Evolutionary conservation across 176 grass and related monocot genomes (phyloP).

Genomic region (Carex kokanica): DNA sequence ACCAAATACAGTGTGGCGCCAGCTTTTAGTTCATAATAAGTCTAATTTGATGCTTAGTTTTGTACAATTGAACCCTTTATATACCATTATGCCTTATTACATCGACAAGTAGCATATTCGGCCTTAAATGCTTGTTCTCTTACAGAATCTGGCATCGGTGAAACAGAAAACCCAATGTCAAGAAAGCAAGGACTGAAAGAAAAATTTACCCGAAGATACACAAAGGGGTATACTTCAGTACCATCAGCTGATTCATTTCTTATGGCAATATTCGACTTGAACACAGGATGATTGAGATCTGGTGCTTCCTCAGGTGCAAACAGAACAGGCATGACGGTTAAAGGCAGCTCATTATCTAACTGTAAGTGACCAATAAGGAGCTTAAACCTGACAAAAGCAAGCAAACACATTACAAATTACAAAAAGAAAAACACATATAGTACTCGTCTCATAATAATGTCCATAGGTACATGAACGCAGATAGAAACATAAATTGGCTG

Average conservation of each 20-base stretch:
- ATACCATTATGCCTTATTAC: conserved; percentile 28
- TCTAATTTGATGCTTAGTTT: neutral
- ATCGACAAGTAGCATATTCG: neutral
- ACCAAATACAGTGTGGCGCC: neutral
- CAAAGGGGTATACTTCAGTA: conserved; percentile 80
- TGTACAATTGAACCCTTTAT: neutral
- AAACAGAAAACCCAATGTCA: conserved; percentile 32
- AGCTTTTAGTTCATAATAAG: neutral
- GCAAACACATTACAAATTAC: neutral
- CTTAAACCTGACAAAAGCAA: conserved; percentile 72
- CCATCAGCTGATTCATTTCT: conserved; percentile 78
- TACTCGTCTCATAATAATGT: neutral
- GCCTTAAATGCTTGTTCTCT: conserved; percentile 13
- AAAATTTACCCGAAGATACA: conserved; percentile 73
- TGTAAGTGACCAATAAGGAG: conserved; percentile 80
- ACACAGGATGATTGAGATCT: conserved; percentile 75
- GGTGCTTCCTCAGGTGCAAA: conserved; percentile 68
- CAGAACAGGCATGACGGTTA: conserved; percentile 91
- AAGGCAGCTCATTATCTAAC: conserved; percentile 95
- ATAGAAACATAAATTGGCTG: neutral
- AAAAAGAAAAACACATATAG: conserved; percentile 19
- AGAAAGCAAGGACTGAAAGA: neutral
- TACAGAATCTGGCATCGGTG: conserved; percentile 20
- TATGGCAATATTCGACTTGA: conserved; percentile 87
- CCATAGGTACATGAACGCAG: neutral